phyloP scores from a whole-genome alignment of 1,139 yeast species.

The Blastobotrys apis region DNA sequence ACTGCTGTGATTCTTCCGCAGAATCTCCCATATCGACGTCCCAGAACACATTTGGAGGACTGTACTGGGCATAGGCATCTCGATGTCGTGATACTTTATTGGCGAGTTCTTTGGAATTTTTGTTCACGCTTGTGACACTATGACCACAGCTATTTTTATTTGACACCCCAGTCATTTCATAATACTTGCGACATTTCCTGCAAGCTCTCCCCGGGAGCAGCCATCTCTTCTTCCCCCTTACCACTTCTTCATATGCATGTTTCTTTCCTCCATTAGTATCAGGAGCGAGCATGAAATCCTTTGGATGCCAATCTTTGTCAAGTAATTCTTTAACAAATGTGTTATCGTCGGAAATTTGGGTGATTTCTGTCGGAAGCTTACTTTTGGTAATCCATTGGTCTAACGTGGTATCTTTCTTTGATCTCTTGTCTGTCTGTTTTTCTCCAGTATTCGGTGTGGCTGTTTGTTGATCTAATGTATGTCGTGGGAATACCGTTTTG shows the following conservation, averaged over 20 bases:
- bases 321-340: constrained; percentile 2
- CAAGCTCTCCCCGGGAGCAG: constrained; percentile 31
- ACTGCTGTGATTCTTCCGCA: constrained; percentile 27
- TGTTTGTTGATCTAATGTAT: background rate
- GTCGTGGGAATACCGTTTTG: background rate
- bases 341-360: constrained; percentile 4
- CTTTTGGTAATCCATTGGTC: background rate
- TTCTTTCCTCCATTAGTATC: constrained; percentile 22
- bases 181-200: constrained; percentile 26
- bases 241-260: constrained; percentile 27
- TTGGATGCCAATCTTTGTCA: background rate
- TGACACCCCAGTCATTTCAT: too few relatives aligned
- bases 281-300: constrained; percentile 29
- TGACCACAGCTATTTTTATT: too few relatives aligned
- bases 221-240: constrained; percentile 25
- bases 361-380: background rate
- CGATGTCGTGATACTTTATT: constrained; percentile 28
- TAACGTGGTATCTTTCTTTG: background rate
- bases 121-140: background rate
- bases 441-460: background rate
- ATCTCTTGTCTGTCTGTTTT: too few relatives aligned
- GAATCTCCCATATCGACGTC: constrained; percentile 32
- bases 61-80: constrained; percentile 23
- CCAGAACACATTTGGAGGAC: constrained; percentile 36
- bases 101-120: constrained; percentile 13